A percentile compares a stretch with the other conserved stretches of the same genome.
Conservation (phyloP, 805 yeast species). For the Hemisphaericaspora nanyangensis region DNA sequence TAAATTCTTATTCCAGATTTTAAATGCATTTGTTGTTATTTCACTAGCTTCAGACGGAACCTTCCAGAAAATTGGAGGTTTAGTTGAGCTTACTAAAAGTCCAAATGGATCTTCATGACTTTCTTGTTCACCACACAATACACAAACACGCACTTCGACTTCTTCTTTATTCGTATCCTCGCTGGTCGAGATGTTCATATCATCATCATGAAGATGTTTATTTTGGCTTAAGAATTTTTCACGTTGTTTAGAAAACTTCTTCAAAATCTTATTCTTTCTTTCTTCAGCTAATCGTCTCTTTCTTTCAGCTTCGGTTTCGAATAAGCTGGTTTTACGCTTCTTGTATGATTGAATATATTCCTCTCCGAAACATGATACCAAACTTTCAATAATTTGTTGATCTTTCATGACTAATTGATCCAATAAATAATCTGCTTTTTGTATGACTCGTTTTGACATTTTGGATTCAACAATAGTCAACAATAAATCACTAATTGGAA, state of each 20-base stretch:
- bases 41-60: constrained; percentile 25
- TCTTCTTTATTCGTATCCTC: constrained; percentile 8
- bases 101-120: constrained; percentile 49
- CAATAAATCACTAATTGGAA: constrained; percentile 56
- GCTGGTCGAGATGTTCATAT: constrained; percentile 4
- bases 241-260: constrained; percentile 57
- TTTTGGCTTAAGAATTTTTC: constrained; percentile 40
- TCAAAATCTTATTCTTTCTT: constrained; percentile 58
- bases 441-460: constrained; percentile 44
- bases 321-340: constrained; percentile 33
- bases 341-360: constrained; percentile 48
- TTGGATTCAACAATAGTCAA: constrained; percentile 47
- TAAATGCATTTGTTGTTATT: constrained; percentile 18
- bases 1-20: constrained; percentile 15
- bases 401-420: constrained; percentile 49
- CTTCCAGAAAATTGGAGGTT: constrained; percentile 49
- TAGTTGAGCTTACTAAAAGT: constrained; percentile 48
- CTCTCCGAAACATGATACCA: constrained; percentile 56
- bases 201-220: constrained; percentile 14
- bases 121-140: constrained; percentile 56
- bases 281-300: constrained; percentile 56
- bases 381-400: constrained; percentile 45
- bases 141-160: constrained; percentile 40
- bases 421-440: constrained; percentile 56
- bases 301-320: constrained; percentile 55